Conservation (phyloP, 192 early-diverging fungal species). For the Mortierella antarctica region DNA sequence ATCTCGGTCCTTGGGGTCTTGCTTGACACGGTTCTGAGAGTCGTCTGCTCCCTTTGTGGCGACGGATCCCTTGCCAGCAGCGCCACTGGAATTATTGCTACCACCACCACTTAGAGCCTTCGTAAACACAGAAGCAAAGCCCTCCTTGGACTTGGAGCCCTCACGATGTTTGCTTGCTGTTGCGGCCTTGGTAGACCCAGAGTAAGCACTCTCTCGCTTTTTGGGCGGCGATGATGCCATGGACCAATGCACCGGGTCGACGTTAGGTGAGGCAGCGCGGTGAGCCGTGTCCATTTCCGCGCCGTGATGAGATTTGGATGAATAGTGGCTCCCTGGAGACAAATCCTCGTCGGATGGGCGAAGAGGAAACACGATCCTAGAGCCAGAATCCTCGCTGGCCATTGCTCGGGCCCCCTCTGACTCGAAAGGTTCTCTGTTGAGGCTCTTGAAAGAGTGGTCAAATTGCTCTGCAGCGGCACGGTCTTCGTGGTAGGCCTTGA, state of each 20-base stretch:
- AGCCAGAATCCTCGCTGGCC: neutral
- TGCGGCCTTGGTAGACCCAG: neutral
- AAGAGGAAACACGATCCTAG: neutral
- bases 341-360: too few relatives aligned
- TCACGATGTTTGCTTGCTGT: constrained; percentile 1
- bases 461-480: neutral
- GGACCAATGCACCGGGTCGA: constrained; percentile 1
- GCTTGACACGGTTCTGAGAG: neutral
- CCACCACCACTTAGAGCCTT: constrained; percentile 17
- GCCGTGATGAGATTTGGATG: neutral
- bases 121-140: constrained; percentile 18
- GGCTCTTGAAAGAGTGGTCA: neutral
- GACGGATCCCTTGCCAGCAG: neutral
- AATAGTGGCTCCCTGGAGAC: neutral
- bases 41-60: neutral
- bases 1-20: constrained; percentile 2
- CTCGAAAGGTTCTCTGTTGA: neutral
- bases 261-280: neutral
- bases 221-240: neutral
- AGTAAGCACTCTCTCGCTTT: neutral
- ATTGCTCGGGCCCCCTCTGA: neutral
- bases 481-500: constrained; percentile 26
- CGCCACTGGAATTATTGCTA: neutral
- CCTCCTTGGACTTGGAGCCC: constrained; percentile 19
- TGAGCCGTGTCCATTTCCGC: neutral